Conservation (phyloP, 2,329 filamentous ascomycete genomes). For the Trichoderma aggressivum region DNA sequence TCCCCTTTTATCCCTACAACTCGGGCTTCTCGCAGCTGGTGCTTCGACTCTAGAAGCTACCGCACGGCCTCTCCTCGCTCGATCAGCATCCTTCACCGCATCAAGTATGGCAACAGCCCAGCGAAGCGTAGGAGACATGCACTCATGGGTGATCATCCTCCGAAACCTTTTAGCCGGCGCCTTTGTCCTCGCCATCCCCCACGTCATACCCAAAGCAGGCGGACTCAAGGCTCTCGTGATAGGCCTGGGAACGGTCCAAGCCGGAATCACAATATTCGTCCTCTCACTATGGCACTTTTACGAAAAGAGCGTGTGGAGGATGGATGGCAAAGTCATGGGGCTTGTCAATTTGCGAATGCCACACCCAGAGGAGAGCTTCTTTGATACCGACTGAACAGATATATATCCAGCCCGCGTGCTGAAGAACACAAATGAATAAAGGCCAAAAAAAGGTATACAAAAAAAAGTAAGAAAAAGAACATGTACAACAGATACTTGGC, state of each 20-base stretch:
- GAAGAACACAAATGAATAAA: not conserved
- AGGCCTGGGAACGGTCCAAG: slow-evolving; percentile 42
- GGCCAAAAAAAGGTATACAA: not conserved
- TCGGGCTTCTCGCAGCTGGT: slow-evolving; percentile 47
- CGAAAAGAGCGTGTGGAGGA: slow-evolving; percentile 40
- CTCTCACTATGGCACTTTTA: slow-evolving; percentile 40
- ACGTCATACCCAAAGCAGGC: slow-evolving; percentile 31
- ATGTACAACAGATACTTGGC: not conserved
- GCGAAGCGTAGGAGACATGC: slow-evolving; percentile 49
- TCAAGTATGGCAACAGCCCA: slow-evolving; percentile 44
- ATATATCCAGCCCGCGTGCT: not conserved
- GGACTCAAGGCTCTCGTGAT: slow-evolving; percentile 39
- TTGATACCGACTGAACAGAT: slow-evolving; percentile 36
- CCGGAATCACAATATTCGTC: slow-evolving; percentile 35
- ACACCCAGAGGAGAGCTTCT: slow-evolving; percentile 44
- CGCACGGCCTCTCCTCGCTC: slow-evolving; percentile 41
- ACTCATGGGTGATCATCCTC: slow-evolving; percentile 40
- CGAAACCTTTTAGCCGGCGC: slow-evolving; percentile 41
- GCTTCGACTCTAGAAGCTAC: slow-evolving; percentile 40
- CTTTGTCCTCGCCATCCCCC: slow-evolving; percentile 43
- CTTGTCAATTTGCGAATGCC: slow-evolving; percentile 41
- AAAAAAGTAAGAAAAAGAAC: not conserved
- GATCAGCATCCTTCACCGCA: slow-evolving; percentile 49
- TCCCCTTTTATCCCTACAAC: slow-evolving; percentile 42
- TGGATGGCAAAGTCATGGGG: slow-evolving; percentile 47